Conservation (phyloP, 495 filamentous ascomycete genomes). For the Penicillium angulare region DNA sequence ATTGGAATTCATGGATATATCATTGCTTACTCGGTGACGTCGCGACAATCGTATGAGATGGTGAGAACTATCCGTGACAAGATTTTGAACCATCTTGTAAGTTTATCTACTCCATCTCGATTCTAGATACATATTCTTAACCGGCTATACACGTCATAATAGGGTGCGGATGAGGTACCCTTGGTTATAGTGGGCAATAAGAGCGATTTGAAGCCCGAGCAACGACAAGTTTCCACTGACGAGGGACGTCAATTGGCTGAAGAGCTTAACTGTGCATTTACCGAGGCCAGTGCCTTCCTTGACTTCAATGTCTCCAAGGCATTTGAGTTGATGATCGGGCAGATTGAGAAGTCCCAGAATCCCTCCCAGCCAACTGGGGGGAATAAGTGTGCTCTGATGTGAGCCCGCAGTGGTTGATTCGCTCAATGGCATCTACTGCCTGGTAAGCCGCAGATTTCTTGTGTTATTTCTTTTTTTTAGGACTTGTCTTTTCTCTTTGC, state of each 20-base stretch:
- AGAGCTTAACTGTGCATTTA: slow-evolving; percentile 88
- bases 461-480: background rate
- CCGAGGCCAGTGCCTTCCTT: slow-evolving; percentile 89
- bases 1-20: slow-evolving; percentile 99
- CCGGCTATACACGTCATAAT: background rate
- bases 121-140: too few relatives aligned
- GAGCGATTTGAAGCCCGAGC: slow-evolving; percentile 86
- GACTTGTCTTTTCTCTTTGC: too few relatives aligned
- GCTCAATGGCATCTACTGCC: background rate
- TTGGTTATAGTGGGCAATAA: slow-evolving; percentile 97
- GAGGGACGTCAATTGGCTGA: slow-evolving; percentile 78
- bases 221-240: slow-evolving; percentile 84
- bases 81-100: slow-evolving; percentile 92
- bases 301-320: slow-evolving; percentile 90
- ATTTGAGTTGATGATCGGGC: slow-evolving; percentile 90
- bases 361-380: slow-evolving; percentile 76
- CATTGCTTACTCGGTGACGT: slow-evolving; percentile 93
- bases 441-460: background rate
- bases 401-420: slow-evolving; percentile 13
- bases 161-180: slow-evolving; percentile 92
- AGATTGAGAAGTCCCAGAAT: slow-evolving; percentile 94
- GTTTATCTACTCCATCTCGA: slow-evolving; percentile 27
- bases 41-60: slow-evolving; percentile 95
- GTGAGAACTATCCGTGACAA: slow-evolving; percentile 92
- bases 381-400: slow-evolving; percentile 86